Percentiles rank a stretch among this genome's conserved stretches.
These are phyloP conservation scores for Mycena floridula DNA, from an alignment of 768 basidiomycete genomes.

Conservation along the genomic window DNA sequence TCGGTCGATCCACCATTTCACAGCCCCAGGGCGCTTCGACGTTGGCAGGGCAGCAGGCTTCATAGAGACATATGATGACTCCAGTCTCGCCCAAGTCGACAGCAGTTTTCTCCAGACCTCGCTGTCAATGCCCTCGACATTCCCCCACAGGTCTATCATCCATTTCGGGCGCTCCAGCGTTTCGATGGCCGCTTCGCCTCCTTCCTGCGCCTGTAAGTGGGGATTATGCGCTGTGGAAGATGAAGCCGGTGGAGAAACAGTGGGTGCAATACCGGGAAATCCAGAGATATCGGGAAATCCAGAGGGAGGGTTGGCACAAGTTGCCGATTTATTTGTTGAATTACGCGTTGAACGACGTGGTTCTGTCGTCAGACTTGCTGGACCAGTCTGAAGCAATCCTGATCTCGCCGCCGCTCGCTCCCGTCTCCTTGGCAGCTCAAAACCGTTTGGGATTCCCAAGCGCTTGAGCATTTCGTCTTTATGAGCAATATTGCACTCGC, in stretches of 20 bases:
- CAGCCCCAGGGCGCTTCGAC: background rate
- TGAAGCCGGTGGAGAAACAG: background rate
- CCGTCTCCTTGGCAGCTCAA: too few species aligned
- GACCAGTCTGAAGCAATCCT: conserved; percentile 3
- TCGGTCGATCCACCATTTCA: background rate
- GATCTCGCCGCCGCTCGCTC: too few species aligned
- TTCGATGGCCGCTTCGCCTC: background rate
- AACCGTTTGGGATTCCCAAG: too few species aligned
- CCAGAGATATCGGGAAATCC: background rate
- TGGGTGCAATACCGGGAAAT: background rate
- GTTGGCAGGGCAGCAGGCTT: background rate
- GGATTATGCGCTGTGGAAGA: background rate
- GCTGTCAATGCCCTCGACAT: too few species aligned
- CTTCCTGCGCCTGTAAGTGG: background rate
- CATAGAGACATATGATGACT: background rate
- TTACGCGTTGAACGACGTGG: too few species aligned
- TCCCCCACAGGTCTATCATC: background rate
- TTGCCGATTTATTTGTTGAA: too few species aligned
- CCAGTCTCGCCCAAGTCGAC: background rate
- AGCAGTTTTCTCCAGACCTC: background rate
- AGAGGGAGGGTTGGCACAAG: too few species aligned
- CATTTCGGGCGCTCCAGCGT: background rate
- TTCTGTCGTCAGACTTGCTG: too few species aligned
- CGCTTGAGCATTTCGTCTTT: too few species aligned
- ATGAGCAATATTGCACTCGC: too few species aligned